Evolutionary conservation across 805 yeast genomes (phyloP), one percentile per base, ranked within the genome.

Genomic region (Wickerhamomyces ciferrii): DNA sequence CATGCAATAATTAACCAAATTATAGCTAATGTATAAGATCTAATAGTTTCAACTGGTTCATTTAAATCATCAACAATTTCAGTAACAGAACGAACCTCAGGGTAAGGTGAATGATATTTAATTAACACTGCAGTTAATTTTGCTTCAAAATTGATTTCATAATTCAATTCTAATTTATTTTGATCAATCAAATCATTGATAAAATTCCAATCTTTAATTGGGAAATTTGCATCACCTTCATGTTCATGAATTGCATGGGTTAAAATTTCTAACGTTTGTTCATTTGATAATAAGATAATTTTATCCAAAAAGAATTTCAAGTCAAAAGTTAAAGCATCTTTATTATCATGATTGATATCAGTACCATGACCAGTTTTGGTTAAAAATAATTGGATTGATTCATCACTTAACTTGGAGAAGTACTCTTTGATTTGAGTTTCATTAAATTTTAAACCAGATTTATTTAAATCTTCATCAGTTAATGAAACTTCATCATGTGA

Each of bases 41-140:
- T 55, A 32, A 65, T 71, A 46, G 78, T 73, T 63, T 74, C 77
- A 48, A 74, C 73, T 8, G 76, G 76, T 18, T 70, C 51, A 4
- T 59, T 51, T 4, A 70, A 68, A 54, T 78, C 81, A 55, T 76
- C 81, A 20, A 63, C 49, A 19, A 78, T 72, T 8, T 75, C 72
- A 36, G 76, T 74, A 23, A 80, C 74, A 23, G 84, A 76, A 63
- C 84, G 70, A 42, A 78, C 83, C 55, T 78, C 83, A 1, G 82
- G 77, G 51, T 75, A 78, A 10, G 63, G 63, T 2, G 63, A 59
- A 39, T 59, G 57, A 43, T 51, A 71, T 63, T 58, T 53, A 15
- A 70, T 68, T 31, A 62, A 54, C 24, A 68, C 65, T 18, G 74
- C 76, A 23, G 53, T 46, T 44, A 57, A 42, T 43, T 56, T 55